Conservation (phyloP, 2,329 filamentous ascomycete genomes). For the Geoglossum cookeanum region DNA sequence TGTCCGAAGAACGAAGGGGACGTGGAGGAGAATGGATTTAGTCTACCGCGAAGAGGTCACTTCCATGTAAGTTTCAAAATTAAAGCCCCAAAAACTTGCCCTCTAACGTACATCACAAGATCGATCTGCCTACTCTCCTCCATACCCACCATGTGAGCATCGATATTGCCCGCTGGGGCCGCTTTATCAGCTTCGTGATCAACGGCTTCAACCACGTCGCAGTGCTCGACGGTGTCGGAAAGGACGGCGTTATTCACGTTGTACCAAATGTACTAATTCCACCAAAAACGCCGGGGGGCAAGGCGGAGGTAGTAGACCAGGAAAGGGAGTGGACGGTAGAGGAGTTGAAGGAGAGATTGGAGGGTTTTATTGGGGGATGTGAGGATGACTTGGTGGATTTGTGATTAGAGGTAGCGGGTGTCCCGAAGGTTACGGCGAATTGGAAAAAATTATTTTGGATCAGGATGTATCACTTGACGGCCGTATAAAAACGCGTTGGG, state of each 20-base stretch:
- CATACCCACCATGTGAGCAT: slow-evolving; percentile 46
- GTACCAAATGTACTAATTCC: slow-evolving; percentile 57
- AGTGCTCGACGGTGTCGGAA: slow-evolving; percentile 50
- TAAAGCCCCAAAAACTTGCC: background rate
- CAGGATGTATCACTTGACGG: too few relatives aligned
- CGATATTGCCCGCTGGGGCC: slow-evolving; percentile 49
- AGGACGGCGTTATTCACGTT: slow-evolving; percentile 70
- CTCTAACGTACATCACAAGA: slow-evolving; percentile 8
- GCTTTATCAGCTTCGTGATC: slow-evolving; percentile 51
- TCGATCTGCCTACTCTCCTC: slow-evolving; percentile 54
- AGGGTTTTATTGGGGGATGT: slow-evolving; percentile 22
- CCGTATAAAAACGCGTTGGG: too few relatives aligned
- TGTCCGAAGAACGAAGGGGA: slow-evolving; percentile 16
- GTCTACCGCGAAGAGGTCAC: slow-evolving; percentile 25
- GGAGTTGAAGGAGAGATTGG: slow-evolving; percentile 38
- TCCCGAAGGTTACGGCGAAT: slow-evolving; percentile 18
- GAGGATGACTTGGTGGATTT: background rate
- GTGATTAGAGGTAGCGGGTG: background rate
- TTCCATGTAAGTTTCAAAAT: slow-evolving; percentile 30
- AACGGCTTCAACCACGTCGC: slow-evolving; percentile 52
- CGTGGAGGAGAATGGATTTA: slow-evolving; percentile 15
- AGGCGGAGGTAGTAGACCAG: slow-evolving; percentile 18
- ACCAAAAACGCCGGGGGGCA: slow-evolving; percentile 29
- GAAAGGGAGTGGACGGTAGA: slow-evolving; percentile 35
- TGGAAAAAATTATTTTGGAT: background rate